Evolutionary conservation across 2,329 filamentous ascomycete species (phyloP).

Genomic region (Neurospora crassa): DNA sequence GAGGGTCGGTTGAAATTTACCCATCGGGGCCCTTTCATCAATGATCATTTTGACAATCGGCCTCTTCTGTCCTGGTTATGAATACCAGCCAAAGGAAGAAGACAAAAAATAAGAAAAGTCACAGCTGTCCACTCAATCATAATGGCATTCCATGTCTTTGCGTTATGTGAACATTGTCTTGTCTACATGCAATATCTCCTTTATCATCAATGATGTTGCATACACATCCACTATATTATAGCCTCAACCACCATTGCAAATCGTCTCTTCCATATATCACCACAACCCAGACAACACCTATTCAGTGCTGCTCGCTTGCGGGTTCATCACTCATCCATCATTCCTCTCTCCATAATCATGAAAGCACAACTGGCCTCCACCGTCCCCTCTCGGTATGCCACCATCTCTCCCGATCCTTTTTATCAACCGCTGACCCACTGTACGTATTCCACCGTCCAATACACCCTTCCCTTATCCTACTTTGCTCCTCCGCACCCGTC

Average conservation of each 20-base stretch:
- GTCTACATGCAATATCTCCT: background rate
- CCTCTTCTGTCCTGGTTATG: background rate
- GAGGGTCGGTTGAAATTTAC: background rate
- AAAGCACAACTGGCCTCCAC: slow-evolving; percentile 22
- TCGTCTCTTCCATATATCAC: background rate
- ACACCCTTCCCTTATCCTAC: slow-evolving; percentile 20
- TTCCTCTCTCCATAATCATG: slow-evolving; percentile 9
- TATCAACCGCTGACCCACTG: slow-evolving; percentile 18
- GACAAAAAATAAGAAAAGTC: background rate
- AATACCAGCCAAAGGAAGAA: background rate
- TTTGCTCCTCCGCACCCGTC: slow-evolving; percentile 1
- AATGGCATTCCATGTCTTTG: background rate
- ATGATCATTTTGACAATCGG: background rate
- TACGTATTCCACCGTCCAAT: slow-evolving; percentile 26
- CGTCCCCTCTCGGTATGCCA: slow-evolving; percentile 26
- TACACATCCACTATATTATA: background rate
- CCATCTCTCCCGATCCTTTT: slow-evolving; percentile 27
- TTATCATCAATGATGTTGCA: background rate
- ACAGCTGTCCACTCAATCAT: background rate
- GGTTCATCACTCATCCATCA: background rate
- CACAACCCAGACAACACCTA: slow-evolving; percentile 5
- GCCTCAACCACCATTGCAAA: background rate
- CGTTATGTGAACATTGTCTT: background rate
- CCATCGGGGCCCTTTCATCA: background rate
- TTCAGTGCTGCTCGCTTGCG: background rate